phyloP scores from a whole-genome alignment of 2,329 filamentous ascomycete genomes.

The Sporothrix schenckii region DNA sequence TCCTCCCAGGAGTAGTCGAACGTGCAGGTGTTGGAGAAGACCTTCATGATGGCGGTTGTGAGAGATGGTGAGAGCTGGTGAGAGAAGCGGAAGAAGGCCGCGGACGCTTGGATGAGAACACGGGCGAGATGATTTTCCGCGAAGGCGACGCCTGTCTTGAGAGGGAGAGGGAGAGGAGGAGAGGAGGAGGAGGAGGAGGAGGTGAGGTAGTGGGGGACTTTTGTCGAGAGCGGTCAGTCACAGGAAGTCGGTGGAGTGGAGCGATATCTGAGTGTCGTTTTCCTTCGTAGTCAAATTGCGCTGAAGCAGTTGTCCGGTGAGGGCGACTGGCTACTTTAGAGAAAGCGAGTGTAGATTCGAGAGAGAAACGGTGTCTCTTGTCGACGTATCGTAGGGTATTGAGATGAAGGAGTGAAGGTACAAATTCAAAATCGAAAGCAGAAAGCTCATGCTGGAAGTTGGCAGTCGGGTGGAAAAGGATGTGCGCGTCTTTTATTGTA shows the following conservation, averaged over 20 bases:
- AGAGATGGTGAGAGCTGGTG: neutral
- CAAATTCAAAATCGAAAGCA: neutral
- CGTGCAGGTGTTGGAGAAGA: constrained; percentile 86
- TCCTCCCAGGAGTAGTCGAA: constrained; percentile 99
- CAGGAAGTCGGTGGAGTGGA: neutral
- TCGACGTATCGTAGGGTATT: constrained; percentile 2
- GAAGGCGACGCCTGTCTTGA: constrained; percentile 2
- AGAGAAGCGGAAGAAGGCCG: neutral
- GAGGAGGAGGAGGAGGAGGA: neutral
- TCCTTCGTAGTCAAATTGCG: neutral
- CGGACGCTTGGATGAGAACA: neutral
- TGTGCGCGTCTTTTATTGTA: constrained; percentile 28
- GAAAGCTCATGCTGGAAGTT: neutral
- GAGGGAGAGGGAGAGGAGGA: neutral
- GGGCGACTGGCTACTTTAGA: neutral
- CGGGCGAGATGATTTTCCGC: neutral
- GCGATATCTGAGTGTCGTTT: neutral
- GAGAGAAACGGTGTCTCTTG: neutral
- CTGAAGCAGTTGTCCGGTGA: neutral
- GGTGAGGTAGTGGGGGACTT: neutral
- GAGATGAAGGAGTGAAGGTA: neutral
- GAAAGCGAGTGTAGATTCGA: neutral
- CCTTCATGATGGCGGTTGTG: constrained; percentile 70
- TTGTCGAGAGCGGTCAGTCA: constrained; percentile 13
- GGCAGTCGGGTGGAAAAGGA: constrained; percentile 13